Conservation (phyloP, 192 early-diverging fungal species). For the Pecoramyces ruminantium region DNA sequence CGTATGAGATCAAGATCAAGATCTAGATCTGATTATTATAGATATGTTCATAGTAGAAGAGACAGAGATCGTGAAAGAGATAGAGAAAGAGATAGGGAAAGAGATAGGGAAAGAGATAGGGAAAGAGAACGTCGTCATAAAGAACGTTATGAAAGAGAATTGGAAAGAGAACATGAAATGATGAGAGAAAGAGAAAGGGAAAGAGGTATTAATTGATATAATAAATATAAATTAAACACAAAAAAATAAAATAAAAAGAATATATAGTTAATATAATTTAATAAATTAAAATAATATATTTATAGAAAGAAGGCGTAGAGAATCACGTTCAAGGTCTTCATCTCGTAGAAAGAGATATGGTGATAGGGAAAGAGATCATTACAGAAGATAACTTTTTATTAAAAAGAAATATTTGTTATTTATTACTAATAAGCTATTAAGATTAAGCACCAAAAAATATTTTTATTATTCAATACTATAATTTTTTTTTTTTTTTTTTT, state of each 20-base stretch:
- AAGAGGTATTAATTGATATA: constrained; percentile 5
- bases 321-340: background rate
- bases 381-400: background rate
- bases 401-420: too few species aligned
- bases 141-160: constrained; percentile 15
- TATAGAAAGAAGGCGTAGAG: background rate
- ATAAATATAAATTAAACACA: background rate
- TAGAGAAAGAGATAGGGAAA: background rate
- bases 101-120: constrained; percentile 4
- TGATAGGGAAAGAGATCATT: background rate
- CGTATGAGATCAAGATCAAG: constrained; percentile 15
- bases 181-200: constrained; percentile 12
- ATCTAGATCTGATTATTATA: constrained; percentile 1
- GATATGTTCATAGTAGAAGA: constrained; percentile 5
- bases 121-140: constrained; percentile 9
- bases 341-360: background rate
- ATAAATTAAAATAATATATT: too few species aligned
- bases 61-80: constrained; percentile 3
- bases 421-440: too few species aligned
- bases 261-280: too few species aligned
- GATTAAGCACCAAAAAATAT: too few species aligned
- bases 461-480: too few species aligned
- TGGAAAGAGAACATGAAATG: constrained; percentile 17
- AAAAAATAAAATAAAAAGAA: too few species aligned
- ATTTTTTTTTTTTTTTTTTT: too few species aligned